Evolutionary conservation across 2,329 filamentous ascomycete species (phyloP).

Genomic region (Aspergillus viridinutans): DNA sequence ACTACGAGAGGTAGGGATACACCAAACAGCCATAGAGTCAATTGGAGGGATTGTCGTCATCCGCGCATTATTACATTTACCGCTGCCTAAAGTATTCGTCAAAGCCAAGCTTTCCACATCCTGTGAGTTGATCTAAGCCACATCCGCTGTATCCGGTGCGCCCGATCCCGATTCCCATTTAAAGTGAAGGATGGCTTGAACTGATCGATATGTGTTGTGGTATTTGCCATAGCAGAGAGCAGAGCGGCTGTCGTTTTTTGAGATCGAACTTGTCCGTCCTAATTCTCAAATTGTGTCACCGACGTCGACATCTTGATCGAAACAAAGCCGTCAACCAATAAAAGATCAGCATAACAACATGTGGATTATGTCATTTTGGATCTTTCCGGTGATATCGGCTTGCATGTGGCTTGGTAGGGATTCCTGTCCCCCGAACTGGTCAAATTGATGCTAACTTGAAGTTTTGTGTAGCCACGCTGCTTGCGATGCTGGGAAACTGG

Average conservation of each 20-base stretch:
- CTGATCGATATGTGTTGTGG: not conserved
- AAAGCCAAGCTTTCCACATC: not conserved
- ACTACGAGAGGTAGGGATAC: not conserved
- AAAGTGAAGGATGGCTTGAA: conserved; percentile 3
- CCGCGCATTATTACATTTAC: not conserved
- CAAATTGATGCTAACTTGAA: conserved; percentile 8
- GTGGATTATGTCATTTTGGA: conserved; percentile 47
- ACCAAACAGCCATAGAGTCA: not conserved
- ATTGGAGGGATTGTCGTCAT: not conserved
- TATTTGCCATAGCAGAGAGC: not conserved
- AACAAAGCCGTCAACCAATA: not conserved
- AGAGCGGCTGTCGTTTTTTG: not conserved
- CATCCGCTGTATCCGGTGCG: conserved; percentile 9
- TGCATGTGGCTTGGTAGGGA: conserved; percentile 49
- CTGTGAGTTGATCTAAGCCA: conserved; percentile 2
- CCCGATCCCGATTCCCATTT: conserved; percentile 1
- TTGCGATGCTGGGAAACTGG: conserved; percentile 59
- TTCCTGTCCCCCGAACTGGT: not conserved
- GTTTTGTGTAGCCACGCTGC: conserved; percentile 49
- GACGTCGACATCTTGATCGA: not conserved
- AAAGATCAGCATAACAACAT: conserved; percentile 20
- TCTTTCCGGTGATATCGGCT: conserved; percentile 58
- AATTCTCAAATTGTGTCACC: not conserved
- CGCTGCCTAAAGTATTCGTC: not conserved
- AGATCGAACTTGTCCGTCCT: not conserved